Evolutionary conservation across 139 green algal genomes (phyloP).

Genomic region (Chlamydomonas sp.): DNA sequence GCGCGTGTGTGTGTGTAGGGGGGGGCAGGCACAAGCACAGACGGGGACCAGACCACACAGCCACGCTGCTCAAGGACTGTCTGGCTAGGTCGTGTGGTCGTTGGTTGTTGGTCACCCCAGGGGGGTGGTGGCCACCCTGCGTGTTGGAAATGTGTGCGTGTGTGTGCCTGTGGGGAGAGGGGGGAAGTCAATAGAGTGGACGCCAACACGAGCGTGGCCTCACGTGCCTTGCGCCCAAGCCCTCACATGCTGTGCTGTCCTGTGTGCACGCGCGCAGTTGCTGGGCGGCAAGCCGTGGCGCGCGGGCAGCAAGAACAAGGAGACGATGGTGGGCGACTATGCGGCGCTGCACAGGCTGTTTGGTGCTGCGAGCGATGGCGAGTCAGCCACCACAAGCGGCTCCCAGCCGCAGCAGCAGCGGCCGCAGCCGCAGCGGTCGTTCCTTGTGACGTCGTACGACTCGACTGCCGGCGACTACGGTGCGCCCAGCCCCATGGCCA

Average conservation of each 20-base stretch:
- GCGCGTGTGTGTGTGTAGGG: too few species aligned
- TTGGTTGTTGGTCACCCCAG: not conserved
- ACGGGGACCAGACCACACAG: too few species aligned
- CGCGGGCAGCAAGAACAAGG: constrained; percentile 31
- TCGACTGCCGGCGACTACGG: not conserved
- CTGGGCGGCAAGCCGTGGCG: constrained; percentile 24
- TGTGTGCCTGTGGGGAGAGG: not conserved
- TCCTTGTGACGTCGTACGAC: not conserved
- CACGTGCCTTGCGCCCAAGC: too few species aligned
- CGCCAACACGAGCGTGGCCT: too few species aligned
- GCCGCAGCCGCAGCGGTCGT: not conserved
- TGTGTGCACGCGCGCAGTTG: constrained; percentile 5
- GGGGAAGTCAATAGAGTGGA: too few species aligned
- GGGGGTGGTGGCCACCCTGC: too few species aligned
- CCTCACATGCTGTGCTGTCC: not conserved
- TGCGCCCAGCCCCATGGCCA: not conserved
- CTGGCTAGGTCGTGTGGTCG: not conserved
- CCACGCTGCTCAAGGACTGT: too few species aligned
- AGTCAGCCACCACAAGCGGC: not conserved
- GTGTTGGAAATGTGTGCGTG: not conserved
- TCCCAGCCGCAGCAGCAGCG: not conserved
- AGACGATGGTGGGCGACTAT: constrained; percentile 29
- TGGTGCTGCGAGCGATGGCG: not conserved
- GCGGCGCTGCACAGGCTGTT: constrained; percentile 11
- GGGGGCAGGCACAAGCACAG: too few species aligned